Evolutionary conservation across 352 stramenopile species (phyloP).

Genomic region (Phytophthora uliginosa): DNA sequence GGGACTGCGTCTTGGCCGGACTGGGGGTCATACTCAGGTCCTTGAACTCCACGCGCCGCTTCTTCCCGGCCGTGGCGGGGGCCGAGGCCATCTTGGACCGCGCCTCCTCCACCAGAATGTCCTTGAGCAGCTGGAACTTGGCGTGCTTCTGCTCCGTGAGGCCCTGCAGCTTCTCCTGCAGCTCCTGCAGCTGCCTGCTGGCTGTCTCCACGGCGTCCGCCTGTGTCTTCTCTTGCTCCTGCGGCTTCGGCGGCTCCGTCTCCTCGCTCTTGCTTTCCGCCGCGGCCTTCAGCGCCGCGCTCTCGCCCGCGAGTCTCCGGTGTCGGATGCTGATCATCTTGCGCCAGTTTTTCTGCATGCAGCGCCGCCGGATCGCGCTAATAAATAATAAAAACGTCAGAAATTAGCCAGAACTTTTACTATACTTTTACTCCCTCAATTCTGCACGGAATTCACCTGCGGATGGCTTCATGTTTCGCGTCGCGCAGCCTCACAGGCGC

Average conservation of each 20-base stretch:
- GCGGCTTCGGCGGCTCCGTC: neutral
- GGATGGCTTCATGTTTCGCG: constrained; percentile 62
- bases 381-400: constrained; percentile 2
- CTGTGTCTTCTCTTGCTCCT: constrained; percentile 18
- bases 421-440: neutral
- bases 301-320: constrained; percentile 32
- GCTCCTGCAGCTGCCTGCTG: constrained; percentile 52
- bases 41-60: constrained; percentile 48
- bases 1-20: constrained; percentile 35
- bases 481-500: constrained; percentile 25
- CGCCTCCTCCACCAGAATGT: constrained; percentile 76
- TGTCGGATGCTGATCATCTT: constrained; percentile 75
- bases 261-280: constrained; percentile 26
- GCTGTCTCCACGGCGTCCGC: constrained; percentile 31
- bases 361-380: constrained; percentile 72
- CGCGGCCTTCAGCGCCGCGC: constrained; percentile 12
- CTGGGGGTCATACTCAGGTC: constrained; percentile 20
- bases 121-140: constrained; percentile 81
- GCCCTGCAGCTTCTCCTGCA: constrained; percentile 56
- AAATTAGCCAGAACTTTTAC: neutral
- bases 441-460: constrained; percentile 37
- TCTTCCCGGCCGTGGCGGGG: constrained; percentile 26
- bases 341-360: constrained; percentile 87
- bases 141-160: constrained; percentile 78
- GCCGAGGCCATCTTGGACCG: constrained; percentile 50